Evolutionary conservation across 1,139 yeast genomes (phyloP).

Genomic region (Blastobotrys elegans): DNA sequence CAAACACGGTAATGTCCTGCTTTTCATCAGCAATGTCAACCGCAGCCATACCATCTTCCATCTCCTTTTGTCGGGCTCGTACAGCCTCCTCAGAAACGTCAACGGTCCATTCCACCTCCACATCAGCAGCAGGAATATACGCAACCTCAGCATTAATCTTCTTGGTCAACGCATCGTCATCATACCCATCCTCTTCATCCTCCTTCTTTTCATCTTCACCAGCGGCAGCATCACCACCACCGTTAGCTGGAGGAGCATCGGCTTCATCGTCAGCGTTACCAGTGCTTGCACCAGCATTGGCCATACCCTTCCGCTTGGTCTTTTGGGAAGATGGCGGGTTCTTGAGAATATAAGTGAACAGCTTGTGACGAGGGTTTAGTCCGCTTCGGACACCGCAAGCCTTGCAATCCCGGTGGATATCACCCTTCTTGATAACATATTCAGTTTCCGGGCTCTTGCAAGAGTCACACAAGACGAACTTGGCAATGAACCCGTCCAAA

Average conservation of each 20-base stretch:
- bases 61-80: slow-evolving; percentile 82
- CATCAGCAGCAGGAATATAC: slow-evolving; percentile 45
- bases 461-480: slow-evolving; percentile 87
- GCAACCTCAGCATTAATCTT: slow-evolving; percentile 80
- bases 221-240: slow-evolving; percentile 28
- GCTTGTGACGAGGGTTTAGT: slow-evolving; percentile 82
- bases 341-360: slow-evolving; percentile 80
- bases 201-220: slow-evolving; percentile 34
- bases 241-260: background rate
- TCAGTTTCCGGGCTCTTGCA: slow-evolving; percentile 99
- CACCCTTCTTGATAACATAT: slow-evolving; percentile 71
- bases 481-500: slow-evolving; percentile 87
- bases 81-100: slow-evolving; percentile 98
- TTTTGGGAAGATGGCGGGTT: slow-evolving; percentile 73
- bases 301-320: slow-evolving; percentile 52
- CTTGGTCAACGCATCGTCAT: slow-evolving; percentile 71
- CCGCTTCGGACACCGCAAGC: slow-evolving; percentile 93
- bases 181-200: slow-evolving; percentile 51
- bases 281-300: slow-evolving; percentile 88
- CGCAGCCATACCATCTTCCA: slow-evolving; percentile 53
- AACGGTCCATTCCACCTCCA: slow-evolving; percentile 96
- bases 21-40: slow-evolving; percentile 39
- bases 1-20: slow-evolving; percentile 42
- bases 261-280: slow-evolving; percentile 30
- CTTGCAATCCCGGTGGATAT: slow-evolving; percentile 87